Evolutionary conservation across 2,329 filamentous ascomycete genomes (phyloP).

Genomic region (Capronia americana): DNA sequence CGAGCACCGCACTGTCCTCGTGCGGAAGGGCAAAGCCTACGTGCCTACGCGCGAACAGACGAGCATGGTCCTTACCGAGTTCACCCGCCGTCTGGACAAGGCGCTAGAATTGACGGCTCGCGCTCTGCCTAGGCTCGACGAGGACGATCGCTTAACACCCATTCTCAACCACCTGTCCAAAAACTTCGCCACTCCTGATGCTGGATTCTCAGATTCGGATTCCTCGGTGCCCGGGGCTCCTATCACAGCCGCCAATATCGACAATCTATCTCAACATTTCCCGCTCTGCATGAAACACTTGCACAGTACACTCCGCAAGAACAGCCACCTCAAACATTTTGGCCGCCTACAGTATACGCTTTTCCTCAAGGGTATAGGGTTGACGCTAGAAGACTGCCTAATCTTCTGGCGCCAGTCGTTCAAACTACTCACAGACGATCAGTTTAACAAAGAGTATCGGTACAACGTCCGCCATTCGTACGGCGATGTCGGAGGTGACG

Average conservation of each 20-base stretch:
- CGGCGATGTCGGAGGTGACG: constrained; percentile 92
- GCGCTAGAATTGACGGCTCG: constrained; percentile 90
- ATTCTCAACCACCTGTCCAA: constrained; percentile 85
- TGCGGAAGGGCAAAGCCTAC: constrained; percentile 84
- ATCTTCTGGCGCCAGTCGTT: constrained; percentile 90
- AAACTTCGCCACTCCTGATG: constrained; percentile 91
- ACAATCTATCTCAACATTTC: constrained; percentile 79
- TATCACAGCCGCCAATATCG: constrained; percentile 79
- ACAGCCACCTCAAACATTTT: constrained; percentile 90
- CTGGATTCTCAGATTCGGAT: constrained; percentile 73
- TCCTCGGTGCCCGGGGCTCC: constrained; percentile 71
- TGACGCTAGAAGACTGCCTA: constrained; percentile 89
- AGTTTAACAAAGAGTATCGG: constrained; percentile 95
- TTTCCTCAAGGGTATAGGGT: constrained; percentile 93
- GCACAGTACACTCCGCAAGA: constrained; percentile 82
- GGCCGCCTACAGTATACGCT: constrained; percentile 93
- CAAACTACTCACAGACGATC: constrained; percentile 86
- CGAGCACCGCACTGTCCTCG: constrained; percentile 75
- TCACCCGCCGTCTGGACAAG: constrained; percentile 76
- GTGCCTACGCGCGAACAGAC: constrained; percentile 86
- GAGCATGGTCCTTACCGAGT: constrained; percentile 89
- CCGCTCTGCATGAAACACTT: constrained; percentile 94
- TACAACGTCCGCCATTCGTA: constrained; percentile 97
- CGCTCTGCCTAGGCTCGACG: constrained; percentile 87
- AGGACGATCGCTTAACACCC: constrained; percentile 86